Base-by-base conservation (phyloP, 768 basidiomycete species). In the Lactarius vividus region DNA sequence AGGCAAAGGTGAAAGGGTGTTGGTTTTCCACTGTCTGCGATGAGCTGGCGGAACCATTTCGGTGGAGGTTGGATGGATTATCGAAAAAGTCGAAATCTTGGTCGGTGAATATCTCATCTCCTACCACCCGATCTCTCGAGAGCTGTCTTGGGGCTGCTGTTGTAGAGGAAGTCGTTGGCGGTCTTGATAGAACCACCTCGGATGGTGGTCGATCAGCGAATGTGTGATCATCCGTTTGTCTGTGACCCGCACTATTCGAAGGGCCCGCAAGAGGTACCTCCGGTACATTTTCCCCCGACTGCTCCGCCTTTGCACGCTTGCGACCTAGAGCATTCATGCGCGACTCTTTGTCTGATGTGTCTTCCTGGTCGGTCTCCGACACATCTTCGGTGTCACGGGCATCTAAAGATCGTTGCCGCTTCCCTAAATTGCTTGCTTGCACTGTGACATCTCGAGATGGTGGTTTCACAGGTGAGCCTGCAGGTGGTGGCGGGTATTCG, bases 361-460 rank as follows among this genome's bases (percentile, higher is more conserved):
- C 75, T 13, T 80, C 79, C 62, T 79, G 74, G n/a, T 74, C 79
- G 31, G 76, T 75, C 62, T 84, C 85, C 7, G 77, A 74, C 11
- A 78, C 73, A 59, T 75, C 81, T 2, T 79, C 75, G 26, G 79
- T 70, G 59, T 79, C 77, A 69, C 80, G 83, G 13, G 79, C 76
- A 10, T 78, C 75, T 2, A 83, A 78, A 68, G 85, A 84, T 66
- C 88, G 80, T 59, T 79, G 82, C 39, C 87, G 84, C 73, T 91
- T 91, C n/a, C 89, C 89, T 20, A 91, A 79, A 35, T 80, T 77
- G 26, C 76, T 81, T 15, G 49, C 20, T 52, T 80, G 78, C 4
- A 82, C 75, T 64, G 80, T 73, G 13, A 79, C 81, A 49, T 82
- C 73, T 20, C 71, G 69, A 20, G 54, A 65, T 29, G 65, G 65